Evolutionary conservation across 495 filamentous ascomycete species (phyloP), one percentile per base, ranked within the genome.

Genomic region (Aspergillus incahuasiensis): DNA sequence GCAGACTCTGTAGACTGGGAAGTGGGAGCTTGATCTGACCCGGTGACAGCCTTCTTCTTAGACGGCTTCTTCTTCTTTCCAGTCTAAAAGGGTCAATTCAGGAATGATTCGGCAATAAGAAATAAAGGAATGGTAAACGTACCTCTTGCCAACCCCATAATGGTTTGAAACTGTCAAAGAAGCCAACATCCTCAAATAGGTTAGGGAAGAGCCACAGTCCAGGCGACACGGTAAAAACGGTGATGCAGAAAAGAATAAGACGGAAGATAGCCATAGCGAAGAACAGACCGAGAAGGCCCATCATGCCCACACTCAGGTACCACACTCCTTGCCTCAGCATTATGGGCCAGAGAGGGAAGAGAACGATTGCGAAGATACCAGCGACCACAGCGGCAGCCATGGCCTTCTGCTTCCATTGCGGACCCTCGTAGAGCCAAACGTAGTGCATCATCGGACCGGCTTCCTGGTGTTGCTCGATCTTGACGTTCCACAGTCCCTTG

Each of bases 121-220:
- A 12, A 48, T 32, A 52, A 25, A 48, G 22, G 30, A 40, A 16
- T n/a, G n/a, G n/a, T n/a, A 52, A 60, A 38, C 50, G 57, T 71
- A 96, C 94, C 86, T 97, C 91, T 70, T 97, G 94, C 95, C 95
- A 99, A 48, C 89, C 95, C 92, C 95, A 97, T 32, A 94, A 69
- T 22, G 95, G 95, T 73, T 87, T 87, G 79, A 99, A 99, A 71
- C 89, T 95, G 58, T 99, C 95, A 65, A 97, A 87, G 72, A 99
- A 97, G 7, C 92, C 94, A 42, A 99, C 95, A 68, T 99, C 95
- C 71, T 97, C 95, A 73, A 97, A 99, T 19, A 99, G 70, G 67
- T 99, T 99, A 43, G 95, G 95, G 78, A 91, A 99, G 43, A 99
- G 79, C 95, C 95, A 99, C 25, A 99, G 77, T 58, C 95, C 95